A percentile compares a stretch with the other conserved stretches of the same genome.
Conservation (phyloP, 495 filamentous ascomycete species). For the Trichoderma orchidacearum region DNA sequence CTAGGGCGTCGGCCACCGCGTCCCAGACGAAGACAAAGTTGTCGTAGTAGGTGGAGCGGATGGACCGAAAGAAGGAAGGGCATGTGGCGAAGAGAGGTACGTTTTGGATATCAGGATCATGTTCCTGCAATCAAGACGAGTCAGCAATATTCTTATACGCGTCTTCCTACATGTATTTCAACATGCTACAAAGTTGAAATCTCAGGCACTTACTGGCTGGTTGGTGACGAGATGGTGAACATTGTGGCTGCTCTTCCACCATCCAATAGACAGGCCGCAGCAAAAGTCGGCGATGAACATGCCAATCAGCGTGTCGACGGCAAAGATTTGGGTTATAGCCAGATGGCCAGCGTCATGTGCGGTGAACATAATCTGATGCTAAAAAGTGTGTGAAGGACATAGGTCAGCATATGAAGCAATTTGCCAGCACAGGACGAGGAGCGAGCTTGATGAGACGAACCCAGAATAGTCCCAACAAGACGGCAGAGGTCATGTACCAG, state of each 20-base stretch:
- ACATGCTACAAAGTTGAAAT: background rate
- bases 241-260: constrained; percentile 42
- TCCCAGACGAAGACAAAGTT: constrained; percentile 31
- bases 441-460: background rate
- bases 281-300: constrained; percentile 34
- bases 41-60: constrained; percentile 30
- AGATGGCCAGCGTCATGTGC: constrained; percentile 38
- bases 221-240: constrained; percentile 40
- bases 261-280: constrained; percentile 34
- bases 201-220: constrained; percentile 14
- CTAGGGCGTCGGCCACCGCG: constrained; percentile 20
- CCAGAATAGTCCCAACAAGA: constrained; percentile 32
- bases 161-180: too few species aligned
- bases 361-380: constrained; percentile 40
- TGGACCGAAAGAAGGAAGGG: constrained; percentile 28
- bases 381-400: background rate
- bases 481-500: constrained; percentile 33
- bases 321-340: constrained; percentile 34
- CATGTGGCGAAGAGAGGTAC: constrained; percentile 33
- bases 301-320: constrained; percentile 30
- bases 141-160: background rate
- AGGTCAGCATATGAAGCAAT: background rate
- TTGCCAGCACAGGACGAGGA: background rate
- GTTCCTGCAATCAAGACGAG: constrained; percentile 14
- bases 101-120: constrained; percentile 39